Conservation (phyloP, 148 eudicot species). For the Dianthus caryophyllus region DNA sequence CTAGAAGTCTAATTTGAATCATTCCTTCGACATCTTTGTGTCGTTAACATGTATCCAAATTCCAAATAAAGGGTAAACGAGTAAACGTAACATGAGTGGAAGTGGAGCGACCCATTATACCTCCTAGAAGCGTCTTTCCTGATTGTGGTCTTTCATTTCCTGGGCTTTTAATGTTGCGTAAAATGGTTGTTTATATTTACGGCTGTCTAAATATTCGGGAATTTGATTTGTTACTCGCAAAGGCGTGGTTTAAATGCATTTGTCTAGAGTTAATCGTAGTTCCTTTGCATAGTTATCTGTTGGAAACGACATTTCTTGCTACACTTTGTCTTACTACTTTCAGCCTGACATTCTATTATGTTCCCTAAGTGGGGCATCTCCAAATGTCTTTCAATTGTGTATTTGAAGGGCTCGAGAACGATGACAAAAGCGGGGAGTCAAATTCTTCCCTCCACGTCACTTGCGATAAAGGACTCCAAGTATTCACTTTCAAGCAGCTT, state of each 20-base stretch:
- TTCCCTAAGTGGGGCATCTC: conserved; percentile 40
- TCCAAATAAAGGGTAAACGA: too few relatives aligned
- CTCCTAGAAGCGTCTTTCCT: too few relatives aligned
- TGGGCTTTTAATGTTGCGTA: too few relatives aligned
- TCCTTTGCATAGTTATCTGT: not conserved
- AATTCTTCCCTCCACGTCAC: conserved; percentile 47
- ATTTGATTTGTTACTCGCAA: not conserved
- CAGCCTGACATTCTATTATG: conserved; percentile 35
- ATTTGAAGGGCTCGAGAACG: conserved; percentile 49
- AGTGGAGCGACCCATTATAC: too few relatives aligned
- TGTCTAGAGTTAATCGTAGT: conserved; percentile 11
- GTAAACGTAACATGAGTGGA: too few relatives aligned
- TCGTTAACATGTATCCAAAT: too few relatives aligned
- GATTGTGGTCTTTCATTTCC: too few relatives aligned
- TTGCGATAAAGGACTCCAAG: conserved; percentile 63
- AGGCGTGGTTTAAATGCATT: not conserved
- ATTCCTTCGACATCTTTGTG: too few relatives aligned
- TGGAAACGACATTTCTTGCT: conserved; percentile 1
- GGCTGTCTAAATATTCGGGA: not conserved
- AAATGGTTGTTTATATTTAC: not conserved
- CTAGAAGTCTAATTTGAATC: too few relatives aligned
- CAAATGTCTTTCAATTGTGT: conserved; percentile 33
- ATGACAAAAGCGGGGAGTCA: conserved; percentile 36
- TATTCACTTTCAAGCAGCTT: conserved; percentile 82
- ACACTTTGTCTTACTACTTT: conserved; percentile 20